Percentiles rank a stretch among this genome's conserved stretches.
Evolutionary conservation across 2,329 filamentous ascomycete genomes (phyloP).

Genomic region (Scedosporium minutisporum): DNA sequence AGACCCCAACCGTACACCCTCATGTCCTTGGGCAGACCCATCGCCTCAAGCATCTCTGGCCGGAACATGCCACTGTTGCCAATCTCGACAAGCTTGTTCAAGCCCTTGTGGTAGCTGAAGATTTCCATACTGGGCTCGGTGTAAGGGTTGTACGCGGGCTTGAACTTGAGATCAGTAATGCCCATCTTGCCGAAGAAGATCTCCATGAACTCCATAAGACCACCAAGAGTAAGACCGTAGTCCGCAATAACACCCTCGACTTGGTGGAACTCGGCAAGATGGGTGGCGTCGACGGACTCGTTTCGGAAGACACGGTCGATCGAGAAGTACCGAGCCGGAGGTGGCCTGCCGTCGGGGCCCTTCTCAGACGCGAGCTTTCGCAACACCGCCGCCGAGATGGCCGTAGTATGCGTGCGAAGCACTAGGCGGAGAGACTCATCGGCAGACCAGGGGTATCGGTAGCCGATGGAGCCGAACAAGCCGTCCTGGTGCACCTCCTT

Average conservation of each 20-base stretch:
- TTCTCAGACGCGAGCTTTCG: slow-evolving; percentile 79
- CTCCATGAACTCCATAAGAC: slow-evolving; percentile 86
- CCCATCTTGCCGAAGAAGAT: slow-evolving; percentile 97
- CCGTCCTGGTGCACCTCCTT: slow-evolving; percentile 80
- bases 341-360: slow-evolving; percentile 56
- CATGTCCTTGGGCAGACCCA: slow-evolving; percentile 88
- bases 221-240: slow-evolving; percentile 84
- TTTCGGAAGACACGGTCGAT: slow-evolving; percentile 98
- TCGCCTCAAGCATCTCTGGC: slow-evolving; percentile 90
- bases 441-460: slow-evolving; percentile 86
- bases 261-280: slow-evolving; percentile 96
- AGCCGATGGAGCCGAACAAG: slow-evolving; percentile 90
- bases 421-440: slow-evolving; percentile 82
- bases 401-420: slow-evolving; percentile 91
- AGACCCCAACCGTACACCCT: slow-evolving; percentile 91
- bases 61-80: slow-evolving; percentile 99
- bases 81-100: slow-evolving; percentile 91
- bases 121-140: slow-evolving; percentile 98
- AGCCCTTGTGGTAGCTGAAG: slow-evolving; percentile 84
- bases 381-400: slow-evolving; percentile 82
- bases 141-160: slow-evolving; percentile 93
- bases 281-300: slow-evolving; percentile 92
- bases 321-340: slow-evolving; percentile 85
- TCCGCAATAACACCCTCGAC: slow-evolving; percentile 98
- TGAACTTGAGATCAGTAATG: slow-evolving; percentile 76